A percentile compares a stretch with the other conserved stretches of the same genome.
phyloP scores from a whole-genome alignment of 1,139 yeast species.

The Debaryomyces fabryi region DNA sequence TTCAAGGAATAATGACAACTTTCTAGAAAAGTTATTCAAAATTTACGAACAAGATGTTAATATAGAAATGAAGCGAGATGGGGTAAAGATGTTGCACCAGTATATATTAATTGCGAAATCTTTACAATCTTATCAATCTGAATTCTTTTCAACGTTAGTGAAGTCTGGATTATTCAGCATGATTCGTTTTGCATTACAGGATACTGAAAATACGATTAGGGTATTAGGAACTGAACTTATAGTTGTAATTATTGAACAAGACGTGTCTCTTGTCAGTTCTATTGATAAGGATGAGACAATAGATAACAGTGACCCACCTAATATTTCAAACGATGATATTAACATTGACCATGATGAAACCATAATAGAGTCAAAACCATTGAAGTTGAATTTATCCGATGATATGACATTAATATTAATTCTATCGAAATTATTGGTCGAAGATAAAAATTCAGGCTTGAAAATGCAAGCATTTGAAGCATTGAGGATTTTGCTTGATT shows the following conservation, averaged over 20 bases:
- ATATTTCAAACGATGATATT: constrained; percentile 10
- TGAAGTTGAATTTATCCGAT: constrained; percentile 44
- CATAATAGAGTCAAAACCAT: constrained; percentile 19
- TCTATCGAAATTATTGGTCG: constrained; percentile 61
- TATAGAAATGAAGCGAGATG: constrained; percentile 56
- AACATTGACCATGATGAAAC: constrained; percentile 21
- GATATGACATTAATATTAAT: constrained; percentile 66
- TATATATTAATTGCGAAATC: constrained; percentile 75
- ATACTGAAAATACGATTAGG: constrained; percentile 52
- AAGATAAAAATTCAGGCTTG: constrained; percentile 70
- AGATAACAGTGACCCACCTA: constrained; percentile 40
- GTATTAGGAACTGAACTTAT: constrained; percentile 82
- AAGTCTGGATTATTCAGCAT: constrained; percentile 71
- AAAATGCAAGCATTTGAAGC: constrained; percentile 87
- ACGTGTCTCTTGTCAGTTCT: constrained; percentile 63
- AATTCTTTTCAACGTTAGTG: constrained; percentile 66
- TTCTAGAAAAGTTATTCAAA: constrained; percentile 55
- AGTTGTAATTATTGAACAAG: constrained; percentile 82
- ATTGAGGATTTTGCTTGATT: constrained; percentile 68
- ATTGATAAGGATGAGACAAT: constrained; percentile 38
- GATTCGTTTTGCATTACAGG: constrained; percentile 70
- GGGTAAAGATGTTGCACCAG: constrained; percentile 79
- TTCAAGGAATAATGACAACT: constrained; percentile 39
- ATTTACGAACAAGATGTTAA: constrained; percentile 44
- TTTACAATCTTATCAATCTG: constrained; percentile 64